Evolutionary conservation across 768 basidiomycete genomes (phyloP).

Genomic region (Austroboletus eburneus): DNA sequence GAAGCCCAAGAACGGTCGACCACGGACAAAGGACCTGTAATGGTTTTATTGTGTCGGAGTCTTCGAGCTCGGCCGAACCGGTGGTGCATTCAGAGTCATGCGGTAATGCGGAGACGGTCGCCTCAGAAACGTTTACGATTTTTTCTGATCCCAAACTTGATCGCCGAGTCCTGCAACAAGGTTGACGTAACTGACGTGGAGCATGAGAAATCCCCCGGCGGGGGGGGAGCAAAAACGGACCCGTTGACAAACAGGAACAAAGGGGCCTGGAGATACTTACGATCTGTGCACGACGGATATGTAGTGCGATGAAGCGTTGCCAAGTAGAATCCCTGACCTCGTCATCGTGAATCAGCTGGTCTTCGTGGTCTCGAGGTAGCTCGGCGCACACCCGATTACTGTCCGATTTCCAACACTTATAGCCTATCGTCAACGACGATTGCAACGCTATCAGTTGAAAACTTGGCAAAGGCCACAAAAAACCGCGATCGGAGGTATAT

Average conservation of each 20-base stretch:
- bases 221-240: too few relatives aligned
- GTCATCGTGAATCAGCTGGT: too few relatives aligned
- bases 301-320: too few relatives aligned
- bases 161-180: background rate
- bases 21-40: slow-evolving; percentile 1
- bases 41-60: slow-evolving; percentile 1
- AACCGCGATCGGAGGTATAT: too few relatives aligned
- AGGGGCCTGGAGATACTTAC: too few relatives aligned
- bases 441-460: background rate
- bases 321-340: too few relatives aligned
- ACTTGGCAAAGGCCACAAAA: too few relatives aligned
- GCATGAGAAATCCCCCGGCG: too few relatives aligned
- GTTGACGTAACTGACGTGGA: background rate
- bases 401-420: background rate
- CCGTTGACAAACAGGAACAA: background rate
- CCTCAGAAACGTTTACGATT: background rate
- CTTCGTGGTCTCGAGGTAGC: too few relatives aligned
- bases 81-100: background rate
- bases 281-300: too few relatives aligned
- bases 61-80: background rate
- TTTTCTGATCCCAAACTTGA: background rate
- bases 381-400: background rate
- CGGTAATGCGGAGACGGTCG: background rate
- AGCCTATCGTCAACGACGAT: background rate
- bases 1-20: too few relatives aligned